Conservation (phyloP, 768 basidiomycete genomes). For the Rickenella mellea region DNA sequence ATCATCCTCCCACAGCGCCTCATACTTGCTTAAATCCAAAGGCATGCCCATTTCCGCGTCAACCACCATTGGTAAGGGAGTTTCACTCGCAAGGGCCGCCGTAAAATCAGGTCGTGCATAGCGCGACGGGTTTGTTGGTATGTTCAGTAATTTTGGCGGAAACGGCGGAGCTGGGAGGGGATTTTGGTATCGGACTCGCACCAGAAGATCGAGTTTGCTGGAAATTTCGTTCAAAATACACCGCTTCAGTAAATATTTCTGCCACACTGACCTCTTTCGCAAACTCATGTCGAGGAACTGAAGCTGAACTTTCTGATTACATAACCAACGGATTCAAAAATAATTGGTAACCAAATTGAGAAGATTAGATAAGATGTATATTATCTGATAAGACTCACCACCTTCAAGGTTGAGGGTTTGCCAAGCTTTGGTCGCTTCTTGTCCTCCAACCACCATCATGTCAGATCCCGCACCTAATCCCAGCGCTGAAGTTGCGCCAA, state of each 20-base stretch:
- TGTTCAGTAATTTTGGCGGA: constrained; percentile 89
- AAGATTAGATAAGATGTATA: too few relatives aligned
- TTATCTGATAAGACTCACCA: too few relatives aligned
- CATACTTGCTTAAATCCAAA: constrained; percentile 75
- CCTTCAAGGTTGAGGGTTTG: too few relatives aligned
- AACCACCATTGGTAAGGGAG: constrained; percentile 88
- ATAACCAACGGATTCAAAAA: too few relatives aligned
- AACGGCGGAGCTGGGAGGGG: constrained; percentile 94
- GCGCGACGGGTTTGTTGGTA: constrained; percentile 82
- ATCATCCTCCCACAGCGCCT: constrained; percentile 76
- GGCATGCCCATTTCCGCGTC: constrained; percentile 98
- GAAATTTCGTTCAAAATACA: too few relatives aligned
- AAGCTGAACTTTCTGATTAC: too few relatives aligned
- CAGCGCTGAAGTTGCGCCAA: constrained; percentile 6
- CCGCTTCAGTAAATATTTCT: too few relatives aligned
- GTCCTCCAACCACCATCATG: background rate
- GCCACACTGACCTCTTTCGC: too few relatives aligned
- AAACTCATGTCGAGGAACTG: too few relatives aligned
- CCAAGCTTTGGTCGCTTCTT: too few relatives aligned
- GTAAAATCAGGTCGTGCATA: constrained; percentile 84
- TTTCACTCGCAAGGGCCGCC: constrained; percentile 68
- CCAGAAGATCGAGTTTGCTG: constrained; percentile 83
- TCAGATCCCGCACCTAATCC: constrained; percentile 10
- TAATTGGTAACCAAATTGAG: too few relatives aligned
- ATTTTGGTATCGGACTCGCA: constrained; percentile 89